Evolutionary conservation across 2,329 filamentous ascomycete species (phyloP), one percentile per base, ranked within the genome.

Genomic region (Hymenoscyphus fraxineus): DNA sequence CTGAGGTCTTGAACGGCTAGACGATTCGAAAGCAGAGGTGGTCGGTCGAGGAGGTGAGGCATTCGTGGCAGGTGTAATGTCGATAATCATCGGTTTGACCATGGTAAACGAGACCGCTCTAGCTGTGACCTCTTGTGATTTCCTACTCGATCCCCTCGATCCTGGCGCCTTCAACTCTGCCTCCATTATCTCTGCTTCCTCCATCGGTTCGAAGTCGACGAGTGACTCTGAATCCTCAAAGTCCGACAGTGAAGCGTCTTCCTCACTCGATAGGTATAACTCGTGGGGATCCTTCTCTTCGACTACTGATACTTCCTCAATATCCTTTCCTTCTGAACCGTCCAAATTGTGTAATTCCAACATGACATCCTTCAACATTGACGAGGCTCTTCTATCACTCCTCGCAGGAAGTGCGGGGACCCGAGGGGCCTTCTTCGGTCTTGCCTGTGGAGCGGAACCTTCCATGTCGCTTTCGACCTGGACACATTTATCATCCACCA

Each of bases 191-290:
- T 77, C 77, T 22, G 54, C 55, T 35, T 62, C 61, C 38, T 62
- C 59, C 38, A 62, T 19, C 39, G 59, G 27, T 40, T 71, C 72
- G 59, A 80, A 82, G 67, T 84, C 81, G 68, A 77, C 76, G 62
- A 77, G 73, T 67, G 81, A 82, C 15, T 60, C 59, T 68, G 80
- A 81, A 68, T 85, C 84, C 63, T 84, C 87, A 70, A 81, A 81
- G 70, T 85, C 83, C 57, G 83, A 85, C 1, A 86, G 86, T 1
- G 86, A 88, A 38, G 81, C 85, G 67, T 88, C 86, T 73, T 89
- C 86, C 69, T 89, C 86, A 0, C 85, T 88, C 1, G 85, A 88
- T 32, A 89, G 81, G 74, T 89, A 89, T 64, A 85, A 72, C 64
- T 86, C 83, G 73, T 87, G 85, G 6, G 85, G 83, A 67, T 76